Conservation (phyloP, 1,284 basidiomycete species). For the Cryptococcus sp. region DNA sequence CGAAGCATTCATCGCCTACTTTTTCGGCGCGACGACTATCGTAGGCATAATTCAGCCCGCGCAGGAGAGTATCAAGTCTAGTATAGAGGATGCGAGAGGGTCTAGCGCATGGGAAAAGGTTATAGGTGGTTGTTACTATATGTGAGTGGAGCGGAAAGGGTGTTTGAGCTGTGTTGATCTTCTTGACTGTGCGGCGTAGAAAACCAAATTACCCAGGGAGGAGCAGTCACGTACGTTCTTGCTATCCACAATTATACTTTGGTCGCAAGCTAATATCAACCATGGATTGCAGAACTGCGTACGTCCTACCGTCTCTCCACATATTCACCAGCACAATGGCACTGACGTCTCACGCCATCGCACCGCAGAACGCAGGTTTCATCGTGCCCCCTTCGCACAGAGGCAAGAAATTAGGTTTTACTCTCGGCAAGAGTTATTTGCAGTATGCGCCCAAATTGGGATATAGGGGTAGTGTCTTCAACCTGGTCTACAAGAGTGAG, state of each 20-base stretch:
- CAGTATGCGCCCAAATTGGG: conserved; percentile 71
- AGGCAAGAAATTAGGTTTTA: conserved; percentile 68
- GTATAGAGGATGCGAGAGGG: conserved; percentile 38
- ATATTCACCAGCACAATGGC: conserved; percentile 57
- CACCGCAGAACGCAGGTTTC: conserved; percentile 67
- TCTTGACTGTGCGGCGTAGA: conserved; percentile 55
- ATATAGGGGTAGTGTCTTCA: conserved; percentile 88
- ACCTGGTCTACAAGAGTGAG: conserved; percentile 86
- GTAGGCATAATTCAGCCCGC: conserved; percentile 61
- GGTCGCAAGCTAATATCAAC: background rate
- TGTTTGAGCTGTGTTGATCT: conserved; percentile 1
- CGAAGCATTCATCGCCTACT: conserved; percentile 63
- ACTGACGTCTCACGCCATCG: background rate
- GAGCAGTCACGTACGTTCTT: conserved; percentile 75
- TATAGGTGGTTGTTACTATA: conserved; percentile 80
- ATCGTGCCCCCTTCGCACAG: conserved; percentile 71
- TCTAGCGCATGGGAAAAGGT: conserved; percentile 64
- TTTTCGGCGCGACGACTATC: conserved; percentile 75
- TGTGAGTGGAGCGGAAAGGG: conserved; percentile 53
- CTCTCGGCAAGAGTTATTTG: conserved; percentile 77
- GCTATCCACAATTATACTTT: background rate
- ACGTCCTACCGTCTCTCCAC: conserved; percentile 4
- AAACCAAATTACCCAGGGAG: conserved; percentile 94
- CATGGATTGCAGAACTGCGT: conserved; percentile 29
- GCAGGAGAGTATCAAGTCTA: conserved; percentile 14